Evolutionary conservation across 345 rosid species (phyloP), one percentile per base, ranked within the genome.

Genomic region (Dipteronia sinensis): DNA sequence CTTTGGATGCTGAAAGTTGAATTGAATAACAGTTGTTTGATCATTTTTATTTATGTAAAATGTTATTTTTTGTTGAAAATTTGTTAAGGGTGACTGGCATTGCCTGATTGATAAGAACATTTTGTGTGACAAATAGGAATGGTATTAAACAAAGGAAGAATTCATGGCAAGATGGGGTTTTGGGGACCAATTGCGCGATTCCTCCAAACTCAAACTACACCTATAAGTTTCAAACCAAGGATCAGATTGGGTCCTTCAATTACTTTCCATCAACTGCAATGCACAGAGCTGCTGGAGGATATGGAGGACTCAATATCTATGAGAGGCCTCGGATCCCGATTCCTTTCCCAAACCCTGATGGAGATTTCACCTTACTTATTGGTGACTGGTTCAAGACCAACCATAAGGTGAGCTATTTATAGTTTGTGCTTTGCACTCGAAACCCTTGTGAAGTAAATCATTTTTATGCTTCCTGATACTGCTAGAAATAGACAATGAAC

Each of bases 271-370:
- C 98, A 69, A 93, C 90, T 20, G 84, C 85, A 1, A 72, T 94
- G 82, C 98, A 94, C 82, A 91, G 83, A 84, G 97, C 94, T 47
- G 91, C 94, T 69, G 98, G 98, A 42, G 98, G 97, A 17, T 94
- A 81, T 49, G 98, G 98, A 66, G 94, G 86, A 12, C 79, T 93
- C 71, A 89, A 89, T 73, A 76, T 93, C 79, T 86, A 85, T 12
- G 82, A 88, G 47, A 86, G 98, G 76, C 85, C 93, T 29, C 75
- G 76, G n/a, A 95, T 95, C 64, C 95, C 98, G 1, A 88, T 91
- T 7, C 98, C 98, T 6, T 95, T 86, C 72, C 84, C 89, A 42
- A 66, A 78, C n/a, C 98, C 97, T 4, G 87, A 78, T 4, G 91
- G 86, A 13, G 97, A 91, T 78, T 88, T 91, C 86, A 90, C 95